A percentile compares a stretch with the other conserved stretches of the same genome.
Conservation (phyloP, 2,329 filamentous ascomycete species). For the Cytospora mali region DNA sequence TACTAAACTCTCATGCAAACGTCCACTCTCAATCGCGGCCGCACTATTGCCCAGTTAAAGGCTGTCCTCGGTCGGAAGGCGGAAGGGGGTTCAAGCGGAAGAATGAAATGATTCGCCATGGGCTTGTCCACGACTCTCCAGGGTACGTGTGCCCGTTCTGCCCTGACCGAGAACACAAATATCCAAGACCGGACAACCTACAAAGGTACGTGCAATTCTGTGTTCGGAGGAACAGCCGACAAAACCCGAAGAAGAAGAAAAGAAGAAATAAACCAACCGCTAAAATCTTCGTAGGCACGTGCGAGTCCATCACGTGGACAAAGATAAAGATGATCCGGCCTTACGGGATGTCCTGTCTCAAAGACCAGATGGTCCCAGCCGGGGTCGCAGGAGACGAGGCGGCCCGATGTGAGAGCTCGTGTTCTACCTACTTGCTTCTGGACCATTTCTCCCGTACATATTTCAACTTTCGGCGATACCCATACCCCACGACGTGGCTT, state of each 20-base stretch:
- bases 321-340: slow-evolving; percentile 80
- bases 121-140: slow-evolving; percentile 89
- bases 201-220: slow-evolving; percentile 70
- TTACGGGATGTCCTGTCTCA: slow-evolving; percentile 85
- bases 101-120: slow-evolving; percentile 75
- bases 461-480: slow-evolving; percentile 26
- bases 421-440: neutral
- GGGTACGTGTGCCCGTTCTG: slow-evolving; percentile 98
- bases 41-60: slow-evolving; percentile 66
- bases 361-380: slow-evolving; percentile 78
- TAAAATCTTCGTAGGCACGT: slow-evolving; percentile 71
- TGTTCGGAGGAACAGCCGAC: too few relatives aligned
- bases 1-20: slow-evolving; percentile 79
- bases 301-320: slow-evolving; percentile 86
- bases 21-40: slow-evolving; percentile 68
- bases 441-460: slow-evolving; percentile 21
- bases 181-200: slow-evolving; percentile 92
- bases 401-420: slow-evolving; percentile 37
- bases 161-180: slow-evolving; percentile 89
- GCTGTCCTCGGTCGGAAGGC: slow-evolving; percentile 63
- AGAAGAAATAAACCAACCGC: too few relatives aligned
- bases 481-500: slow-evolving; percentile 5
- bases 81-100: slow-evolving; percentile 73
- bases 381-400: slow-evolving; percentile 74
- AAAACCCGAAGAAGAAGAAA: too few relatives aligned